Conservation (phyloP, 2,329 filamentous ascomycete species). For the Cordyceps tenuipes region DNA sequence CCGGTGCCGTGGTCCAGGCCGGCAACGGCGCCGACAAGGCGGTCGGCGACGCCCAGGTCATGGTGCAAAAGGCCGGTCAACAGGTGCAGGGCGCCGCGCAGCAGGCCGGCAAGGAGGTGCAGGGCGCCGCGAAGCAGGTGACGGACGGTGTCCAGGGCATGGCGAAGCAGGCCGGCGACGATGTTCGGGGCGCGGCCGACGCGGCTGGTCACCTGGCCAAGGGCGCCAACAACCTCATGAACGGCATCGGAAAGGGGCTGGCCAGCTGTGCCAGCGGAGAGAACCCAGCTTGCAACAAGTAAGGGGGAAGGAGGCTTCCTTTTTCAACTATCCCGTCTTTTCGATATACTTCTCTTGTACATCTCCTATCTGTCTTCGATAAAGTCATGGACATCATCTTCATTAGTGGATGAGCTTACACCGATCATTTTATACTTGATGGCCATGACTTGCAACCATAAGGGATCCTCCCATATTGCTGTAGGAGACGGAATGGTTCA, state of each 20-base stretch:
- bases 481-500: no score
- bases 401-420: no score
- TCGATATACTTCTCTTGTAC: no score
- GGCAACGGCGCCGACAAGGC: conserved; percentile 2
- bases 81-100: background rate
- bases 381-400: no score
- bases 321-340: background rate
- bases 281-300: background rate
- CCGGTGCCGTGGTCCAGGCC: background rate
- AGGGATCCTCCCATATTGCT: no score
- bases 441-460: no score
- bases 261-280: background rate
- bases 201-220: conserved; percentile 3
- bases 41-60: background rate
- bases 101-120: background rate
- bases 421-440: no score
- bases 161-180: background rate
- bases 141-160: background rate
- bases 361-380: no score
- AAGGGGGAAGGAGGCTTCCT: no score
- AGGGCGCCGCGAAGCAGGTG: background rate
- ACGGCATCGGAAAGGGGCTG: background rate
- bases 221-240: background rate
- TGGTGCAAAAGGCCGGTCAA: background rate
- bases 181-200: background rate